These are phyloP conservation scores for Heteromeles arbutifolia DNA, from an alignment of 306 rosid genomes.

Conservation along the genomic window DNA sequence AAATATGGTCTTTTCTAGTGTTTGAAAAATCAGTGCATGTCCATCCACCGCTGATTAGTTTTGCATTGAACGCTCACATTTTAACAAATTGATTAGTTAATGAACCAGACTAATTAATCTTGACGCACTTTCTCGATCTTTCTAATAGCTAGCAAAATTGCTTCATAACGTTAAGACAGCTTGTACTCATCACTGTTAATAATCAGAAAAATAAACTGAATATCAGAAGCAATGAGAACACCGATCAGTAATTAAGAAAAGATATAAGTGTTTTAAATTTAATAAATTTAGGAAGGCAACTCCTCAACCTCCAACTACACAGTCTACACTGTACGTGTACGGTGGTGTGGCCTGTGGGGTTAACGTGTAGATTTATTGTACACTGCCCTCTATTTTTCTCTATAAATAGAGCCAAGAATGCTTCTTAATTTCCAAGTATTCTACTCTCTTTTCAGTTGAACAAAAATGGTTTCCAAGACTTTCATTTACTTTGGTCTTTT, in stretches of 20 bases:
- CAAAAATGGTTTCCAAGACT: slow-evolving; percentile 36
- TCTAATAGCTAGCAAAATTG: too few species aligned
- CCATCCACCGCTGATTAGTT: too few species aligned
- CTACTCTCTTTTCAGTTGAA: background rate
- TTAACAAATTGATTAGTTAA: too few species aligned
- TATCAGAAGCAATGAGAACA: background rate
- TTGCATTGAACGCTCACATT: too few species aligned
- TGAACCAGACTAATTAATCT: too few species aligned
- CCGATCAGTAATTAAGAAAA: background rate
- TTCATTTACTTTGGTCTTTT: slow-evolving; percentile 25
- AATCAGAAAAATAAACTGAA: background rate
- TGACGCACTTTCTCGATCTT: too few species aligned
- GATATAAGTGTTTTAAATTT: background rate
- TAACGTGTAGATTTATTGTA: background rate
- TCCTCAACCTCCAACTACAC: background rate
- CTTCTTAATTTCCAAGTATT: background rate
- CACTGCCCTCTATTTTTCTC: background rate
- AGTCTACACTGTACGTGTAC: background rate
- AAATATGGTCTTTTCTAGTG: too few species aligned
- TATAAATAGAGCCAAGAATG: slow-evolving; percentile 18
- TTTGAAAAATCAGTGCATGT: too few species aligned
- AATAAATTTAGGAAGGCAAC: background rate
- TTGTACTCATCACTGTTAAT: too few species aligned
- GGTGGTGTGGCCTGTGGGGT: background rate
- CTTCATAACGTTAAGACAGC: too few species aligned